phyloP scores from a whole-genome alignment of 345 rosid genomes.

The Zanthoxylum bungeanum region DNA sequence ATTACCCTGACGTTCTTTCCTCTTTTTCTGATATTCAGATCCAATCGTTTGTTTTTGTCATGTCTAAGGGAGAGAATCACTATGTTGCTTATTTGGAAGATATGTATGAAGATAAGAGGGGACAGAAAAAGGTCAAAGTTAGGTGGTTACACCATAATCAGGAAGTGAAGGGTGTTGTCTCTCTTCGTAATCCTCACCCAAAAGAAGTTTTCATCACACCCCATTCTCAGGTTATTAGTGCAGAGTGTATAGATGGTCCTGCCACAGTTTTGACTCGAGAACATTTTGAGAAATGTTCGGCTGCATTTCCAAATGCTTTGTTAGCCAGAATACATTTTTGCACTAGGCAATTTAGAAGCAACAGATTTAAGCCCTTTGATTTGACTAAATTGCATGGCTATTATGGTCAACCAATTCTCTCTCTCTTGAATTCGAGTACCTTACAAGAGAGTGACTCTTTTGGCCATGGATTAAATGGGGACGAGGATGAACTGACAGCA shows the following conservation, averaged over 20 bases:
- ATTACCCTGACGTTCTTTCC: slow-evolving; percentile 17
- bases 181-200: slow-evolving; percentile 71
- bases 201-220: slow-evolving; percentile 95
- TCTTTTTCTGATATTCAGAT: slow-evolving; percentile 39
- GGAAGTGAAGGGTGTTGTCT: slow-evolving; percentile 78
- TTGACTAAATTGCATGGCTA: slow-evolving; percentile 86
- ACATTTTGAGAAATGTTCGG: slow-evolving; percentile 67
- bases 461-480: slow-evolving; percentile 41
- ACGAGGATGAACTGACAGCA: slow-evolving; percentile 53
- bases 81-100: slow-evolving; percentile 95
- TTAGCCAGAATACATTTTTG: slow-evolving; percentile 68
- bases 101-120: slow-evolving; percentile 96
- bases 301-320: slow-evolving; percentile 57
- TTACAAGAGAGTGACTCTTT: slow-evolving; percentile 37
- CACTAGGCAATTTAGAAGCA: slow-evolving; percentile 79
- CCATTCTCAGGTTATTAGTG: slow-evolving; percentile 91
- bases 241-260: slow-evolving; percentile 92
- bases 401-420: slow-evolving; percentile 68
- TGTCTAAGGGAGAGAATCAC: slow-evolving; percentile 80
- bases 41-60: slow-evolving; percentile 89
- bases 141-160: slow-evolving; percentile 94
- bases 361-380: slow-evolving; percentile 75
- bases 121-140: slow-evolving; percentile 88
- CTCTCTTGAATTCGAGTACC: slow-evolving; percentile 54
- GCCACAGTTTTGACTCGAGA: slow-evolving; percentile 77